Percentiles rank a stretch among this genome's conserved stretches.
Conservation (phyloP, 75 land plant species). For the Selaginella moellendorffii region DNA sequence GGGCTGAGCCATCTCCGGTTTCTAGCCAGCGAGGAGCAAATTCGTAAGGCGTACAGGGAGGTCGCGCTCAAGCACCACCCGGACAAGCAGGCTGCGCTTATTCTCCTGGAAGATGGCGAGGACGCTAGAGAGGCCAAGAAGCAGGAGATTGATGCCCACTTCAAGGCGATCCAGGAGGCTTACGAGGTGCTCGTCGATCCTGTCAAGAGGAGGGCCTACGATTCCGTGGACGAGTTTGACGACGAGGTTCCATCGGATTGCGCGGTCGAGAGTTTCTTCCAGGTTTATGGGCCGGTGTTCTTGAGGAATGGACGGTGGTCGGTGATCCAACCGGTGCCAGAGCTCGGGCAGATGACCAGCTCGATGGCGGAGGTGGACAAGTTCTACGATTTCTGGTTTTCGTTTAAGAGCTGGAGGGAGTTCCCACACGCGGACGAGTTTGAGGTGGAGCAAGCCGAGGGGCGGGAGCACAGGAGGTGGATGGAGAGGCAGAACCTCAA, state of each 20-base stretch:
- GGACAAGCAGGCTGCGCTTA: constrained; percentile 80
- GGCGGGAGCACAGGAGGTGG: constrained; percentile 94
- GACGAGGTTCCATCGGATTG: constrained; percentile 89
- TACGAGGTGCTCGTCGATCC: constrained; percentile 94
- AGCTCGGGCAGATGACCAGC: constrained; percentile 56
- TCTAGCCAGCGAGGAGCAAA: constrained; percentile 91
- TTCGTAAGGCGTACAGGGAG: constrained; percentile 73
- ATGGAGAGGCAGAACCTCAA: constrained; percentile 98
- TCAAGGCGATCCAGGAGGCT: constrained; percentile 84
- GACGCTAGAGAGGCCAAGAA: constrained; percentile 73
- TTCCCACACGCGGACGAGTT: constrained; percentile 93
- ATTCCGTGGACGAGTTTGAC: constrained; percentile 97
- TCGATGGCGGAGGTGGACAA: constrained; percentile 53
- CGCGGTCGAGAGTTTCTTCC: constrained; percentile 70
- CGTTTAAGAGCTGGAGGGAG: constrained; percentile 91
- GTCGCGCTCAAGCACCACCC: constrained; percentile 85
- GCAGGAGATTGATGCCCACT: constrained; percentile 81
- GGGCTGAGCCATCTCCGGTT: constrained; percentile 70
- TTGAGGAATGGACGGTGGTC: constrained; percentile 90
- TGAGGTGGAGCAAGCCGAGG: constrained; percentile 88
- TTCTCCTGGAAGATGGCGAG: constrained; percentile 76
- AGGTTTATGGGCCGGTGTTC: constrained; percentile 91
- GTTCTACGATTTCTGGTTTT: constrained; percentile 85
- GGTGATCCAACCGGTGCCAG: constrained; percentile 51
- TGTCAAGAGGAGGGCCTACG: constrained; percentile 74